Conservation (phyloP, 805 yeast species). For the Saccharomycopsis oosterbeekiorum region DNA sequence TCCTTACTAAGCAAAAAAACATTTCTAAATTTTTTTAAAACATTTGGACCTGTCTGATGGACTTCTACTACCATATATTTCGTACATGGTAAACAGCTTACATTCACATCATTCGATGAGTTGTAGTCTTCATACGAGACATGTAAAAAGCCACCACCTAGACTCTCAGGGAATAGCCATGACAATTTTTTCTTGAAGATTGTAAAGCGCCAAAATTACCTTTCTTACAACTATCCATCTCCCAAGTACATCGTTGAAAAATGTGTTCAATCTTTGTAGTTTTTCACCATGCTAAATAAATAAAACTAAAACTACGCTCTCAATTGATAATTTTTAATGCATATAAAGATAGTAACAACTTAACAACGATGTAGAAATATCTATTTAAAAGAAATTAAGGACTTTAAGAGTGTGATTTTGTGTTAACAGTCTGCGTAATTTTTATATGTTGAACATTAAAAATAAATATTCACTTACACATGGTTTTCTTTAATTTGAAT, state of each 20-base stretch:
- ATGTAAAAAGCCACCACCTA: conserved; percentile 37
- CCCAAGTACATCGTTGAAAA: conserved; percentile 38
- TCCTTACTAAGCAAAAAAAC: not conserved
- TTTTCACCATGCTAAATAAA: conserved; percentile 29
- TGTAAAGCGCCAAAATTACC: conserved; percentile 47
- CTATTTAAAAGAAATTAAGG: not conserved
- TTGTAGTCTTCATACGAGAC: conserved; percentile 38
- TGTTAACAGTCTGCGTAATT: not conserved
- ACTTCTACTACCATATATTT: conserved; percentile 25
- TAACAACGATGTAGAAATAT: not conserved
- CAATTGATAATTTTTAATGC: not conserved
- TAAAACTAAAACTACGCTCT: no score
- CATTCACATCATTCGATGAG: conserved; percentile 38
- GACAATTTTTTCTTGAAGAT: conserved; percentile 36
- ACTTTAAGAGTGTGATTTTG: not conserved
- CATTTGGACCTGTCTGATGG: not conserved
- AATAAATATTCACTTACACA: conserved; percentile 26
- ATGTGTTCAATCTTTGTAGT: conserved; percentile 31
- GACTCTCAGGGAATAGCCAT: conserved; percentile 38
- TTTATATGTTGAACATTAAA: not conserved
- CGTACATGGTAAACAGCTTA: conserved; percentile 41
- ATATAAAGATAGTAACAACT: no score
- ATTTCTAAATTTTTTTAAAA: not conserved
- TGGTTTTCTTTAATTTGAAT: conserved; percentile 36
- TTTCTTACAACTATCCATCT: conserved; percentile 41